Conservation (phyloP, 495 filamentous ascomycete species). For the Hypoxylon fuscum region DNA sequence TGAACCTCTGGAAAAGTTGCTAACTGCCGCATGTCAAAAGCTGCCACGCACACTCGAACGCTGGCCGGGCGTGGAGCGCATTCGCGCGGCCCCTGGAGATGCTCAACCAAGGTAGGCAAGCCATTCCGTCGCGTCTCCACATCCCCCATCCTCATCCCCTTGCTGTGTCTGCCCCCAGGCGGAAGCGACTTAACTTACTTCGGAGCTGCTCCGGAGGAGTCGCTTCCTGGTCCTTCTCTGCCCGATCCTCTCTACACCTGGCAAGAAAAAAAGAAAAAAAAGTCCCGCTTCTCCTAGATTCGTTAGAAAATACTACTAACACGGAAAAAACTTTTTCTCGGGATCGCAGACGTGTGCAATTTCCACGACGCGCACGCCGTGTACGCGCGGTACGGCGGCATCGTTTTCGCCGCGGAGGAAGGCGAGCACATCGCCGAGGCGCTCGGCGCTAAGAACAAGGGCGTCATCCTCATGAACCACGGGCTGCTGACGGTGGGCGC, state of each 20-base stretch:
- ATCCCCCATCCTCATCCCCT: neutral
- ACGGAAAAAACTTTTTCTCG: neutral
- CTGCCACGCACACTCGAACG: constrained; percentile 63
- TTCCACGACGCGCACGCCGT: constrained; percentile 62
- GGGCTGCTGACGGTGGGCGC: constrained; percentile 62
- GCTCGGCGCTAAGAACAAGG: constrained; percentile 57
- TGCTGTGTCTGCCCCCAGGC: neutral
- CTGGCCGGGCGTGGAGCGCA: constrained; percentile 62
- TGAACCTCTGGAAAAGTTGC: neutral
- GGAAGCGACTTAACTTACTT: too few relatives aligned
- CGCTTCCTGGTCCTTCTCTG: constrained; percentile 13
- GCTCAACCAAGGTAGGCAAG: constrained; percentile 54
- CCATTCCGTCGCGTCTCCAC: constrained; percentile 13
- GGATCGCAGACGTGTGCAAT: constrained; percentile 60
- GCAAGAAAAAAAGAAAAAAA: neutral
- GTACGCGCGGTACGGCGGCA: constrained; percentile 64
- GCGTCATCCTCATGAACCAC: constrained; percentile 63
- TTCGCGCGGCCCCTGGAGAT: constrained; percentile 66
- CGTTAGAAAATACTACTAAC: neutral
- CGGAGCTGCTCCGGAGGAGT: constrained; percentile 31
- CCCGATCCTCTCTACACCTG: neutral
- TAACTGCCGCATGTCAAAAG: constrained; percentile 17
- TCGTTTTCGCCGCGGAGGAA: constrained; percentile 62
- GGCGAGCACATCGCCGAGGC: constrained; percentile 59
- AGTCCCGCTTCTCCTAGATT: neutral